These are phyloP conservation scores for Apiotrichum mycotoxinovorans DNA, from an alignment of 1,284 basidiomycete species.

Conservation along the genomic window DNA sequence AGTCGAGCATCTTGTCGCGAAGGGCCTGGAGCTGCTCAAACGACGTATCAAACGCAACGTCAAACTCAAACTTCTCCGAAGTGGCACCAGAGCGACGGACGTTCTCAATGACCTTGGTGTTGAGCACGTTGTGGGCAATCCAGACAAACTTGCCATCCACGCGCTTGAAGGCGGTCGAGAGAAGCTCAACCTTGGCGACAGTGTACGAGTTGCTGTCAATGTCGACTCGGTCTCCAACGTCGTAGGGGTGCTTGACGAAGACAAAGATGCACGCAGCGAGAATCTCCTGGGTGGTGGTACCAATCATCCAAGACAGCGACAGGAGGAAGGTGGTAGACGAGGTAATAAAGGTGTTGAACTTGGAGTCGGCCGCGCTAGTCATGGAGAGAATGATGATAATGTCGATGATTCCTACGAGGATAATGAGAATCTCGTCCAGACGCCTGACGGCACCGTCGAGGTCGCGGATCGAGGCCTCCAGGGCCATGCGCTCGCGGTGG, in stretches of 20 bases:
- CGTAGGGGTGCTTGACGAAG: slow-evolving; percentile 78
- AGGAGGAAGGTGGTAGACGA: slow-evolving; percentile 78
- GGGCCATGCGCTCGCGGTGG: slow-evolving; percentile 77
- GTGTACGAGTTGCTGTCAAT: slow-evolving; percentile 59
- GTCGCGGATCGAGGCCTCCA: slow-evolving; percentile 85
- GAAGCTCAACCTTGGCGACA: slow-evolving; percentile 79
- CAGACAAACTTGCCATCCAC: slow-evolving; percentile 57
- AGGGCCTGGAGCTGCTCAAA: slow-evolving; percentile 80
- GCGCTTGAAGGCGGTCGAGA: slow-evolving; percentile 62
- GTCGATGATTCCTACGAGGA: slow-evolving; percentile 59
- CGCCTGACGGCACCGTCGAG: slow-evolving; percentile 83
- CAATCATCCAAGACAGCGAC: slow-evolving; percentile 86
- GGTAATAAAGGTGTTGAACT: slow-evolving; percentile 53
- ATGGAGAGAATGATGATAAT: slow-evolving; percentile 69
- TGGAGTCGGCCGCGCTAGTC: slow-evolving; percentile 39
- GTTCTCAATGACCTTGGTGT: slow-evolving; percentile 59
- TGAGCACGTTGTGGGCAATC: slow-evolving; percentile 62
- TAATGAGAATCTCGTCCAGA: slow-evolving; percentile 52
- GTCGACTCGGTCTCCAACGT: slow-evolving; percentile 76
- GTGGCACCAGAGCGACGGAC: slow-evolving; percentile 54
- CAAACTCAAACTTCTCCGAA: slow-evolving; percentile 62
- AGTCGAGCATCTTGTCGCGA: slow-evolving; percentile 74
- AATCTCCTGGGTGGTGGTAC: slow-evolving; percentile 57
- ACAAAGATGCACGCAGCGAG: slow-evolving; percentile 65
- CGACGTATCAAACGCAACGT: slow-evolving; percentile 72